Evolutionary conservation across 2,329 filamentous ascomycete species (phyloP).

Genomic region (Atkinsonella texensis): DNA sequence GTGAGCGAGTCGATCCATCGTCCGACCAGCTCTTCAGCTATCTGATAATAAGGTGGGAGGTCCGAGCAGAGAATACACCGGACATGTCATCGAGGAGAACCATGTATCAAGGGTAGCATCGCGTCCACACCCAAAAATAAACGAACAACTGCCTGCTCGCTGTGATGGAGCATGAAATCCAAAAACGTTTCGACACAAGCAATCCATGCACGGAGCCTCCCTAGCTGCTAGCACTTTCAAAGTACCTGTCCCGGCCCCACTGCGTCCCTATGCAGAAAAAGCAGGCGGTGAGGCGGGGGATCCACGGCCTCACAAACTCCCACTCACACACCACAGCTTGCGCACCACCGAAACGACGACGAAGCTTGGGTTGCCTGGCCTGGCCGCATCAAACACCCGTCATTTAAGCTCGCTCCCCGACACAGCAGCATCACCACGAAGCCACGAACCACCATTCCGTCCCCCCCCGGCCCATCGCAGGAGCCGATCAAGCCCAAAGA

Average conservation of each 20-base stretch:
- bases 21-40: background rate
- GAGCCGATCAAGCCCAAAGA: constrained; percentile 3
- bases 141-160: too few species aligned
- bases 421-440: constrained; percentile 2
- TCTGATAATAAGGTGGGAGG: background rate
- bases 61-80: background rate
- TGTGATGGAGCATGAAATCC: too few species aligned
- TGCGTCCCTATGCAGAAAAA: background rate
- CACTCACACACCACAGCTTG: constrained; percentile 4
- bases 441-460: constrained; percentile 2
- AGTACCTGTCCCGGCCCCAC: background rate
- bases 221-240: too few species aligned
- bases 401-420: constrained; percentile 7
- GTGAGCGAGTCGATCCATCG: background rate
- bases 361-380: constrained; percentile 14
- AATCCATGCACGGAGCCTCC: too few species aligned
- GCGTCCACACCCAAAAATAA: background rate
- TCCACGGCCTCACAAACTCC: constrained; percentile 2
- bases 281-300: constrained; percentile 12
- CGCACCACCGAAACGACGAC: constrained; percentile 9
- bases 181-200: too few species aligned
- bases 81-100: background rate
- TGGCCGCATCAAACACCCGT: constrained; percentile 8
- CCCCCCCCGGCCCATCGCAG: background rate
- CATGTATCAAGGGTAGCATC: background rate